Evolutionary conservation across 140 eudicot genomes (phyloP), one percentile per base, ranked within the genome.

Genomic region (Bidens hawaiensis): DNA sequence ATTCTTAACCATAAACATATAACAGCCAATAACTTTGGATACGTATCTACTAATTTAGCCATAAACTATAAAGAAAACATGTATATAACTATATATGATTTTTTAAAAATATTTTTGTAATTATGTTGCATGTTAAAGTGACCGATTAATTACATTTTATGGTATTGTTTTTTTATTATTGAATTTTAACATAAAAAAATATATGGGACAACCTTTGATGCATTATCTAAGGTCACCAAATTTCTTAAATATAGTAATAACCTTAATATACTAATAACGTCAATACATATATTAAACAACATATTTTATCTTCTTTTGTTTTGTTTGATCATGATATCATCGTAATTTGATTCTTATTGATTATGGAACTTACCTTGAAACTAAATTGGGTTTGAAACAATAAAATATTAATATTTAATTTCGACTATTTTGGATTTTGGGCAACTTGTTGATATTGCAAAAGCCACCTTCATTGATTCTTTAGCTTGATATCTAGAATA

Each of bases 401-500:
- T n/a, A 23, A 66, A 3, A 52, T 19, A 43, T 2, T 10, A 15
- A 13, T 14, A 28, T n/a, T 16, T 43, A 16, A 43, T 18, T 26
- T 45, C 30, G 30, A 36, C 15, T 34, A 50, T 23, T n/a, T 24
- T 24, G 36, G 59, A 51, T 67, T 67, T 31, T 54, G 56, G 48
- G 65, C 31, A 55, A 19, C 47, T 55, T 43, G 19, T 56, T 42
- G 16, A 21, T 18, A 33, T 21, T 47, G 13, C 15, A 11, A 38
- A 24, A 60, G 68, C 68, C 75, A 60, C 41, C 51, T 47, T 69
- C 18, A 60, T 46, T 69, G 60, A 22, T 48, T 46, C 56, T 33
- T 69, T 47, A 47, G 31, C 57, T 6, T 55, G 47, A 6, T 42
- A 21, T 40, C 73, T 54, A 68, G 54, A 47, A 47, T 49, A 17